Conservation (phyloP, 441 rosid species). For the Iberis amara region DNA sequence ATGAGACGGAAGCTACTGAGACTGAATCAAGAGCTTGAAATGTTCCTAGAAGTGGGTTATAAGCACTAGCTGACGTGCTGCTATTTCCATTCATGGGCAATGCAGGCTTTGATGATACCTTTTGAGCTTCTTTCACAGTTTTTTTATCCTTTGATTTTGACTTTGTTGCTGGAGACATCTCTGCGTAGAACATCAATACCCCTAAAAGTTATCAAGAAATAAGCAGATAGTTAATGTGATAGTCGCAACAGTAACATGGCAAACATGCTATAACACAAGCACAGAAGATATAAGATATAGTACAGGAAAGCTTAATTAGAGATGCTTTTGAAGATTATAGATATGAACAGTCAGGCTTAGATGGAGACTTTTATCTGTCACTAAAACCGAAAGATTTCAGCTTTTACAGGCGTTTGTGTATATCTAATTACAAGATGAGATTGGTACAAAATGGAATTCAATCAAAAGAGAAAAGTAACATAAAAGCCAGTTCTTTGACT, state of each 20-base stretch:
- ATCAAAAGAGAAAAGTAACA: background rate
- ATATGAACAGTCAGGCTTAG: background rate
- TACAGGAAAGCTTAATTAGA: too few relatives aligned
- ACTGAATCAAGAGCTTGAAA: slow-evolving; percentile 59
- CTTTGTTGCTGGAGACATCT: slow-evolving; percentile 60
- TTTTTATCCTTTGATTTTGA: slow-evolving; percentile 64
- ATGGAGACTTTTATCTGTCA: background rate
- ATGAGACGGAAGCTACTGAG: slow-evolving; percentile 36
- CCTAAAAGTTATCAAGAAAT: slow-evolving; percentile 31
- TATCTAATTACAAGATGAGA: background rate
- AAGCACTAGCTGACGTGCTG: slow-evolving; percentile 53
- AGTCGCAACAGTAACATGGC: background rate
- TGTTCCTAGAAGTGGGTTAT: slow-evolving; percentile 59
- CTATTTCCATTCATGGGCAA: slow-evolving; percentile 32
- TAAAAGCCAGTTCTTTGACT: too few relatives aligned
- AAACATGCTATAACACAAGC: background rate
- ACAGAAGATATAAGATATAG: background rate
- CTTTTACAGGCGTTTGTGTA: background rate
- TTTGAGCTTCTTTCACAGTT: slow-evolving; percentile 46
- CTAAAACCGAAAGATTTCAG: background rate
- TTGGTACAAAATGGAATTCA: background rate
- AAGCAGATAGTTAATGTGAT: slow-evolving; percentile 2
- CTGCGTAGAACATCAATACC: slow-evolving; percentile 27
- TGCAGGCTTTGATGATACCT: slow-evolving; percentile 39
- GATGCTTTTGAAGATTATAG: too few relatives aligned